Conservation (phyloP, 1,284 basidiomycete species). For the Irpex lacteus region DNA sequence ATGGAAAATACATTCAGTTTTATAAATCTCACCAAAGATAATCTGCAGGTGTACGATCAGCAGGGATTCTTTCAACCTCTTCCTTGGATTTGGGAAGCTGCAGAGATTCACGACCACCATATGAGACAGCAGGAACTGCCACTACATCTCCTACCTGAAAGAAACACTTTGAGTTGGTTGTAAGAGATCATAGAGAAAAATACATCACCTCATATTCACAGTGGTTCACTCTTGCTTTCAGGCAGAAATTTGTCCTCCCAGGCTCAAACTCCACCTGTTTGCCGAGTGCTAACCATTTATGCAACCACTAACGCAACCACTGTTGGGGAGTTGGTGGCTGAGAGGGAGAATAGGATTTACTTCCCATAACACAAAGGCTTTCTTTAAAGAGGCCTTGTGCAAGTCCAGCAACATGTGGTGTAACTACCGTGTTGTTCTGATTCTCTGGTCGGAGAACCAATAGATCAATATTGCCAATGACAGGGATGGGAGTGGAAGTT, state of each 20-base stretch:
- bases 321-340: neutral
- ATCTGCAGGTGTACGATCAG: conserved; percentile 40
- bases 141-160: conserved; percentile 58
- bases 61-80: conserved; percentile 31
- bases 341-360: neutral
- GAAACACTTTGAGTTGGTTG: conserved; percentile 5
- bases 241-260: conserved; percentile 9
- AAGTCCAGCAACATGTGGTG: conserved; percentile 50
- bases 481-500: neutral
- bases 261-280: conserved; percentile 10
- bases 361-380: conserved; percentile 48
- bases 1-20: neutral
- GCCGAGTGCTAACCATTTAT: conserved; percentile 17
- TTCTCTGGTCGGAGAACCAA: conserved; percentile 52
- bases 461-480: conserved; percentile 44
- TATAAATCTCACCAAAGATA: conserved; percentile 54
- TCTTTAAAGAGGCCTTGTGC: conserved; percentile 51
- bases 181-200: neutral
- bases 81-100: conserved; percentile 18
- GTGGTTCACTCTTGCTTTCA: neutral
- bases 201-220: neutral
- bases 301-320: neutral
- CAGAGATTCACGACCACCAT: conserved; percentile 23
- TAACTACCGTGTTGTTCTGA: conserved; percentile 57
- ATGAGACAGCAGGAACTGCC: conserved; percentile 40